Conservation (phyloP, 1,284 basidiomycete genomes). For the Inonotus obliquus region DNA sequence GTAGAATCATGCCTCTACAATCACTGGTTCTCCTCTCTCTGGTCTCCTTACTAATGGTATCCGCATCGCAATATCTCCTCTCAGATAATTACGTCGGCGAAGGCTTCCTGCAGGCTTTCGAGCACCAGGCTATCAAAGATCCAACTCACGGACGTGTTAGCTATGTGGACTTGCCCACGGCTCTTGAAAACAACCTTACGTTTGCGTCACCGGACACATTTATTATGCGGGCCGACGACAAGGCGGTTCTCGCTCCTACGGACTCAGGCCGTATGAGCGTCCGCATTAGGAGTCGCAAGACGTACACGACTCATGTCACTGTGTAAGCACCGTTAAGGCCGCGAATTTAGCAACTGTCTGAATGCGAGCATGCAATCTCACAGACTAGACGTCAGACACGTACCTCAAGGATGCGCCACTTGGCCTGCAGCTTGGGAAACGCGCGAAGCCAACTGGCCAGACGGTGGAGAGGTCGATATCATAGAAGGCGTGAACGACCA, state of each 20-base stretch:
- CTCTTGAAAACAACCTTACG: slow-evolving; percentile 41
- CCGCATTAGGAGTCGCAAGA: slow-evolving; percentile 27
- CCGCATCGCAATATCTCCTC: slow-evolving; percentile 30
- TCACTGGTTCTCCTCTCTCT: not conserved
- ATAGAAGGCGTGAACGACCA: slow-evolving; percentile 35
- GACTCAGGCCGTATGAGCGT: slow-evolving; percentile 34
- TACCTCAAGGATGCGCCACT: slow-evolving; percentile 60
- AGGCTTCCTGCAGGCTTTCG: slow-evolving; percentile 38
- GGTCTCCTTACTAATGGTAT: not conserved
- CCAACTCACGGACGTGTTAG: slow-evolving; percentile 48
- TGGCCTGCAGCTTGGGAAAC: slow-evolving; percentile 43
- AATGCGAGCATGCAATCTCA: not conserved
- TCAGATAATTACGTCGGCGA: slow-evolving; percentile 36
- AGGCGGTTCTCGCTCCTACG: slow-evolving; percentile 25
- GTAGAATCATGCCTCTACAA: not conserved
- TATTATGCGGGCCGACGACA: slow-evolving; percentile 35
- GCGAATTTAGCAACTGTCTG: no score
- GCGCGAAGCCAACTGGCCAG: slow-evolving; percentile 31
- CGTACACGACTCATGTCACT: slow-evolving; percentile 31
- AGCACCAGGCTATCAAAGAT: slow-evolving; percentile 40
- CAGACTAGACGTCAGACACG: slow-evolving; percentile 36
- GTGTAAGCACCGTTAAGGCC: slow-evolving; percentile 21
- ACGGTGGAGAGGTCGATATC: slow-evolving; percentile 31
- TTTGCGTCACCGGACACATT: slow-evolving; percentile 41
- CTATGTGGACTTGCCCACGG: slow-evolving; percentile 45